Percentiles rank a stretch among this genome's conserved stretches.
phyloP scores from a whole-genome alignment of 495 filamentous ascomycete species.

The Schizothecium vesticola region DNA sequence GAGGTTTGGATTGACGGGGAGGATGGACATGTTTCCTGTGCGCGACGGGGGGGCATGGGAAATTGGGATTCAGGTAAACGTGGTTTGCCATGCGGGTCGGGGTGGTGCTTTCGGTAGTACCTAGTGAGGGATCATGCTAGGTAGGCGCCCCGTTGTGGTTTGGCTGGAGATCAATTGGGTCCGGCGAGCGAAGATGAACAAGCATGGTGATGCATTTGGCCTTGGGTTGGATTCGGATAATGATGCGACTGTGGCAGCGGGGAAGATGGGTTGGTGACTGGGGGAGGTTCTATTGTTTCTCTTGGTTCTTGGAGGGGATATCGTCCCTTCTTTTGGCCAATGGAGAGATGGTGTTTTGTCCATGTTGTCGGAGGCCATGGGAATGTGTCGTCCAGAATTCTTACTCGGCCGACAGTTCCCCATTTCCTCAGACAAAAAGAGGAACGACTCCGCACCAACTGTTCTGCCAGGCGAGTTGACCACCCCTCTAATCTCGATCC shows the following conservation, averaged over 20 bases:
- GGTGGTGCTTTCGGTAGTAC: too few species aligned
- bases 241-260: neutral
- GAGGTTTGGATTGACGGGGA: neutral
- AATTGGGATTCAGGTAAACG: neutral
- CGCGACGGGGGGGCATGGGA: neutral
- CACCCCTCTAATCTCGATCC: slow-evolving; percentile 17
- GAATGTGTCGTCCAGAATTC: neutral
- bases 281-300: neutral
- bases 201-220: neutral
- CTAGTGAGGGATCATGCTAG: too few species aligned
- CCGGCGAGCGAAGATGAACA: neutral
- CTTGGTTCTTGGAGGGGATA: neutral
- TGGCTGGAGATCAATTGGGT: neutral
- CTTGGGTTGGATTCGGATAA: too few species aligned
- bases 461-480: neutral
- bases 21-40: neutral
- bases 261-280: neutral
- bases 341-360: neutral
- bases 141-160: neutral
- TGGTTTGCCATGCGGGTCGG: neutral
- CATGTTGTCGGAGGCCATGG: neutral
- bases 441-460: too few species aligned
- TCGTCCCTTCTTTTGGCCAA: neutral
- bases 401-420: neutral
- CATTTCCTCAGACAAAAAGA: neutral